Percentiles rank a stretch among this genome's conserved stretches.
phyloP scores from a whole-genome alignment of 371 early-diverging fungal genomes.

The Blakeslea trispora region DNA sequence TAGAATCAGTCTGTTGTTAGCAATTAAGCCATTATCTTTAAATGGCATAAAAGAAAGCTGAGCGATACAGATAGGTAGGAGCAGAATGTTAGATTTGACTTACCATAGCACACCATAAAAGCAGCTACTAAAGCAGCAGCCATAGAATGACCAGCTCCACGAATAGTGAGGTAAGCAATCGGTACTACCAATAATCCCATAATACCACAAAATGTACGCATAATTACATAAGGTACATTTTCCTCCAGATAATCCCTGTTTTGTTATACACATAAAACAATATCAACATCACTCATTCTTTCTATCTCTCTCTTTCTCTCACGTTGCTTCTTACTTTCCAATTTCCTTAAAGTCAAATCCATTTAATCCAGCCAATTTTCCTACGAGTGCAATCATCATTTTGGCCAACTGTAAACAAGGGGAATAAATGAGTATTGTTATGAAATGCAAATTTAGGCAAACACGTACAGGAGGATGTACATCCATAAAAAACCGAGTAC shows the following conservation, averaged over 20 bases:
- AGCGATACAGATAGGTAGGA: not conserved
- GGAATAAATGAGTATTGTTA: not conserved
- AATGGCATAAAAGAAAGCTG: not conserved
- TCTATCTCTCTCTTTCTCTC: too few species aligned
- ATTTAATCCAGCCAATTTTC: slow-evolving; percentile 81
- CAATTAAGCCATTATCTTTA: slow-evolving; percentile 83
- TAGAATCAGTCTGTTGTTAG: slow-evolving; percentile 89
- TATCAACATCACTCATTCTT: not conserved
- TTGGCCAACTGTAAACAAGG: slow-evolving; percentile 75
- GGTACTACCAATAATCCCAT: slow-evolving; percentile 49
- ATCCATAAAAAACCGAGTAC: slow-evolving; percentile 94
- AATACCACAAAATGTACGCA: slow-evolving; percentile 44
- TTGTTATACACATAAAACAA: not conserved
- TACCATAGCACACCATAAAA: slow-evolving; percentile 53
- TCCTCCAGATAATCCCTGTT: slow-evolving; percentile 45
- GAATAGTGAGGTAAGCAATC: slow-evolving; percentile 46
- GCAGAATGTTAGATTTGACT: not conserved
- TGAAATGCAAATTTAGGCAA: not conserved
- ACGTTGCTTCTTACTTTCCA: slow-evolving; percentile 62
- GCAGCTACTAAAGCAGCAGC: slow-evolving; percentile 45
- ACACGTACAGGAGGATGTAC: slow-evolving; percentile 59
- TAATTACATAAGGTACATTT: slow-evolving; percentile 46
- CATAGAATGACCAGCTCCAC: slow-evolving; percentile 47
- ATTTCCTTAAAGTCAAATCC: slow-evolving; percentile 93
- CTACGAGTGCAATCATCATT: slow-evolving; percentile 85